phyloP scores from a whole-genome alignment of 2,329 filamentous ascomycete genomes.

The Verticillium nonalfalfae region DNA sequence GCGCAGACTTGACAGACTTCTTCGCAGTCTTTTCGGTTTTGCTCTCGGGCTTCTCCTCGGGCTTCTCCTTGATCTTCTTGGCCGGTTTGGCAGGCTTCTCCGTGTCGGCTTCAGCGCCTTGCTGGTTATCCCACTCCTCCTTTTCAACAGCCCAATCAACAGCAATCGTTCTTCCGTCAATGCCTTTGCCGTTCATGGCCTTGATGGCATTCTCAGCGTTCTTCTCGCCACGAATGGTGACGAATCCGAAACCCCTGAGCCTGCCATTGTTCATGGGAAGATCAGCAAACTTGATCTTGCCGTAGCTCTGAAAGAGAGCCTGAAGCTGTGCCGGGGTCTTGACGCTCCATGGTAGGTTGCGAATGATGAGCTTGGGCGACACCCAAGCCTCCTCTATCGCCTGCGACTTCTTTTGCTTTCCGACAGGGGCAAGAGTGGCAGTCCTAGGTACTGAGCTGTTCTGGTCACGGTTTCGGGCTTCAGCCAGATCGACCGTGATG shows the following conservation, averaged over 20 bases:
- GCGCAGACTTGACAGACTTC: constrained; percentile 13
- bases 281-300: constrained; percentile 83
- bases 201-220: constrained; percentile 88
- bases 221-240: constrained; percentile 78
- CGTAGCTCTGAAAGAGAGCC: constrained; percentile 76
- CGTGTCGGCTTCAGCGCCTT: constrained; percentile 18
- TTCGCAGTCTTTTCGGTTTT: constrained; percentile 29
- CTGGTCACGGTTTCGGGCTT: constrained; percentile 67
- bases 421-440: constrained; percentile 11
- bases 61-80: constrained; percentile 10
- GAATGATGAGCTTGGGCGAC: constrained; percentile 74
- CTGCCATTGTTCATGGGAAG: constrained; percentile 72
- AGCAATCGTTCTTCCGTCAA: constrained; percentile 82
- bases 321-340: constrained; percentile 77
- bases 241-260: constrained; percentile 86
- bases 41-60: constrained; percentile 20
- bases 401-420: constrained; percentile 36
- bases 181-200: constrained; percentile 78
- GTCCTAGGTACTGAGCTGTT: constrained; percentile 28
- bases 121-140: constrained; percentile 69
- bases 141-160: constrained; percentile 98
- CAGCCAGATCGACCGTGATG: constrained; percentile 81
- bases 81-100: constrained; percentile 23
- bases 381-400: constrained; percentile 53
- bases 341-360: constrained; percentile 94